Evolutionary conservation across 2,329 filamentous ascomycete species (phyloP), one percentile per base, ranked within the genome.

Genomic region (Exophiala bonariae): DNA sequence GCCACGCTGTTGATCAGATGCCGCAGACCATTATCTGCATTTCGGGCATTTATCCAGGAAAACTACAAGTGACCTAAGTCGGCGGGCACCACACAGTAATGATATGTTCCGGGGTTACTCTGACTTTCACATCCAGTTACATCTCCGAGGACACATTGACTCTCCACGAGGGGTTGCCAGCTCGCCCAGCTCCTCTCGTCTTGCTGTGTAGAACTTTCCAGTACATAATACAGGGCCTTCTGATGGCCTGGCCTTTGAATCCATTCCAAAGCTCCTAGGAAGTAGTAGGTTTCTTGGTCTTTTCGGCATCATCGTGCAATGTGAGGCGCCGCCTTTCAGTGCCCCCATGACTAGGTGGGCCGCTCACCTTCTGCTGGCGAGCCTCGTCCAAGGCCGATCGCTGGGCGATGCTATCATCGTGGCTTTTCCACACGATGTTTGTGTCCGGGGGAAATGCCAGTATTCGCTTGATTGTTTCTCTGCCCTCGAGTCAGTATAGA

Each of bases 391-490:
- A 90, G 16, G 88, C 88, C 22, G 86, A 87, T 58, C 90, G 83
- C 72, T 96, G 91, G 59, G 89, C 87, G 64, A 99, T 96, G 68
- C 89, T 96, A 56, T 92, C 89, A 64, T 96, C 91, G 68, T 99
- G 93, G 64, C 87, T 93, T 73, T 96, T 95, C 82, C 91, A 99
- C 60, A 93, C 84, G 50, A 99, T 86, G 63, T 87, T 87, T 30
- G 93, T 97, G 66, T 96, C 92, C 35, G 82, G 73, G 1, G 92
- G 92, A 65, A 96, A 88, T 58, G 82, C 81, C 47, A 99, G 82
- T 56, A 95, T 79, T 55, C 89, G 87, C 72, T 95, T 96, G 79
- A 97, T 90, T 26, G 87, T 95, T 73, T 99, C 91, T 58, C 91
- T 96, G 54, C 20, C 23, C 11, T 38, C 63, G 49, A 9, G 67